Evolutionary conservation across 2,329 filamentous ascomycete genomes (phyloP).

Genomic region (Exophiala sp.): DNA sequence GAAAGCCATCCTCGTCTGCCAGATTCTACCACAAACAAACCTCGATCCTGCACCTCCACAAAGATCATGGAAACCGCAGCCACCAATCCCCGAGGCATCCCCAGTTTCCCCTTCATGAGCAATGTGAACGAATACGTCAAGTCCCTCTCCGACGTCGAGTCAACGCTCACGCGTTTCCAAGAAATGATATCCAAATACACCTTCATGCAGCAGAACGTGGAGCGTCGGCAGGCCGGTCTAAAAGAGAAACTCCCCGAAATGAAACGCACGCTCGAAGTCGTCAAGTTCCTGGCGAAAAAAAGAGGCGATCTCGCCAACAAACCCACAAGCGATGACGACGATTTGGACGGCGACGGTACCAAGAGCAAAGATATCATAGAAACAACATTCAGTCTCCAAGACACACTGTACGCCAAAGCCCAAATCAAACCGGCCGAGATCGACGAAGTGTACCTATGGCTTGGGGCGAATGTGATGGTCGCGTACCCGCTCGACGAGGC

Average conservation of each 20-base stretch:
- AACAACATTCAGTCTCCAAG: slow-evolving; percentile 93
- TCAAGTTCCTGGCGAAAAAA: slow-evolving; percentile 75
- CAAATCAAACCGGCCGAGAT: slow-evolving; percentile 67
- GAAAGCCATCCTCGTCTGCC: no score
- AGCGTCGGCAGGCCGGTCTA: slow-evolving; percentile 74
- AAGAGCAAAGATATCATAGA: slow-evolving; percentile 52
- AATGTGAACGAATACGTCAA: slow-evolving; percentile 47
- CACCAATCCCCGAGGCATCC: slow-evolving; percentile 46
- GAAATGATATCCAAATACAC: slow-evolving; percentile 82
- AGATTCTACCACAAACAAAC: no score
- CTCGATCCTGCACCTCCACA: neutral
- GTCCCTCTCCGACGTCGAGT: slow-evolving; percentile 43
- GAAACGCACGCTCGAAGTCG: slow-evolving; percentile 89
- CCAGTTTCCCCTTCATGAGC: slow-evolving; percentile 46
- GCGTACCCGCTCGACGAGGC: slow-evolving; percentile 90
- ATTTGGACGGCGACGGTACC: slow-evolving; percentile 39
- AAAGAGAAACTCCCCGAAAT: slow-evolving; percentile 97
- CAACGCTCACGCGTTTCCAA: slow-evolving; percentile 45
- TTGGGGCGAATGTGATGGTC: slow-evolving; percentile 98
- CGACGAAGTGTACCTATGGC: slow-evolving; percentile 91
- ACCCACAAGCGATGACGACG: slow-evolving; percentile 6
- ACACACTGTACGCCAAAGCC: slow-evolving; percentile 89
- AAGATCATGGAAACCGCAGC: slow-evolving; percentile 15
- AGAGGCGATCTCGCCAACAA: slow-evolving; percentile 37
- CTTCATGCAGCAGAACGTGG: slow-evolving; percentile 96